Evolutionary conservation across 2,329 filamentous ascomycete genomes (phyloP).

Genomic region (Cyphellophora attinorum): DNA sequence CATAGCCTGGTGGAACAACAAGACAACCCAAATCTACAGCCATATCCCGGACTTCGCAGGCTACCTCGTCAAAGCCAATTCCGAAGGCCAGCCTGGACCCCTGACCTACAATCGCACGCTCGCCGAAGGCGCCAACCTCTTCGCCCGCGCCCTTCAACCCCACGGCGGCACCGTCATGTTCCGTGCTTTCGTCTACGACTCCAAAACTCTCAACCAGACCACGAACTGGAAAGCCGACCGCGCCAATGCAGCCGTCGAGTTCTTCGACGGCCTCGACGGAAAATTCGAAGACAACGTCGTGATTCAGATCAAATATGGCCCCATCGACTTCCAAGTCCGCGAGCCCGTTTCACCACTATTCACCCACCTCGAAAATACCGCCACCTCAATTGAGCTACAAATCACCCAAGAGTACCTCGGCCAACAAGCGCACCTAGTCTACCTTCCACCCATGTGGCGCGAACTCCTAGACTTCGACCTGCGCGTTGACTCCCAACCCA

Average conservation of each 20-base stretch:
- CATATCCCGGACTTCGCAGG: slow-evolving; percentile 58
- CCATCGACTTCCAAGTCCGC: slow-evolving; percentile 65
- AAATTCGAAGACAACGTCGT: slow-evolving; percentile 62
- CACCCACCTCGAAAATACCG: slow-evolving; percentile 38
- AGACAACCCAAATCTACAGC: slow-evolving; percentile 50
- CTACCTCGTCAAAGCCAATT: slow-evolving; percentile 62
- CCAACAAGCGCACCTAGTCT: slow-evolving; percentile 60
- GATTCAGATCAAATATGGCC: slow-evolving; percentile 64
- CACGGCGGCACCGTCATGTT: slow-evolving; percentile 59
- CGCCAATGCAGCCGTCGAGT: slow-evolving; percentile 60
- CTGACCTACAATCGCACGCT: slow-evolving; percentile 61
- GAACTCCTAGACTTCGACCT: slow-evolving; percentile 59
- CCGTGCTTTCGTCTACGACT: slow-evolving; percentile 62
- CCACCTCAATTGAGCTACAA: slow-evolving; percentile 53
- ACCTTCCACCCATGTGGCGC: slow-evolving; percentile 60
- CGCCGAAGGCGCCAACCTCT: slow-evolving; percentile 59
- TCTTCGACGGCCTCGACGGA: slow-evolving; percentile 54
- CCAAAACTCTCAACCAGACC: slow-evolving; percentile 40
- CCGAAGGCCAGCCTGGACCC: slow-evolving; percentile 62
- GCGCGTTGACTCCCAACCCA: slow-evolving; percentile 47
- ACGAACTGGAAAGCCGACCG: slow-evolving; percentile 57
- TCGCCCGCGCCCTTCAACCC: slow-evolving; percentile 49
- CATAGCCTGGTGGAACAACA: slow-evolving; percentile 52
- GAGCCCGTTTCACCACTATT: slow-evolving; percentile 60
- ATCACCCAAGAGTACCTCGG: slow-evolving; percentile 63